Evolutionary conservation across 2,329 filamentous ascomycete species (phyloP), one percentile per base, ranked within the genome.

Genomic region (Pseudocercospora fijiensis): DNA sequence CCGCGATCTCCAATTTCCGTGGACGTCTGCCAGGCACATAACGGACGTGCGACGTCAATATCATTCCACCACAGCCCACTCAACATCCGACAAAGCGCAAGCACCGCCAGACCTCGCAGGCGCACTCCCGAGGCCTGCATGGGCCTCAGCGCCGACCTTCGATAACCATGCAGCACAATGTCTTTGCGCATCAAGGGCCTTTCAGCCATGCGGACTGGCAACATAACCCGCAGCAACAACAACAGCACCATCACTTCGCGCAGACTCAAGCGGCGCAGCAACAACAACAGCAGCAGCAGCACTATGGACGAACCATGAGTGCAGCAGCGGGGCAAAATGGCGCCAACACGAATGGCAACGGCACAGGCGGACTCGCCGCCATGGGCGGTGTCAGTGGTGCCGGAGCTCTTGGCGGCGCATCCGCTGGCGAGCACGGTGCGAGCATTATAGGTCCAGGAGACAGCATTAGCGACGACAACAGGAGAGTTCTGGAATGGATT

Each of bases 401-500:
- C 7, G 53, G 4, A 41, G 28, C 63, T 24, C 58, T 68, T 13
- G 66, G 67, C 18, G 65, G 65, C 26, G 58, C 57, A 47, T 57
- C 57, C 18, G 65, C 62, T 18, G 66, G 66, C 27, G 66, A 71
- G 4, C 68, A 72, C 61, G 63, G 60, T 43, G 62, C 66, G 45
- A 72, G 75, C 26, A 75, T 75, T 58, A 70, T 70, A 43, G 71
- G 71, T 13, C 64, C 67, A 28, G 69, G 69, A 51, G 71, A 72
- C 56, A 67, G 65, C 75, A 78, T 73, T 76, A 82, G 70, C 60
- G 94, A 97, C 76, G 94, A 97, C 76, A 96, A 96, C 78, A 86
- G 92, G 71, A 87, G 93, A 69, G 95, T 96, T n/a, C 87, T 97
- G 78, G 88, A 88, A 67, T 97, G 92, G 83, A 95, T 97, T 68